Base-by-base conservation (phyloP, 768 basidiomycete species). In the Calocybe cyanea region DNA sequence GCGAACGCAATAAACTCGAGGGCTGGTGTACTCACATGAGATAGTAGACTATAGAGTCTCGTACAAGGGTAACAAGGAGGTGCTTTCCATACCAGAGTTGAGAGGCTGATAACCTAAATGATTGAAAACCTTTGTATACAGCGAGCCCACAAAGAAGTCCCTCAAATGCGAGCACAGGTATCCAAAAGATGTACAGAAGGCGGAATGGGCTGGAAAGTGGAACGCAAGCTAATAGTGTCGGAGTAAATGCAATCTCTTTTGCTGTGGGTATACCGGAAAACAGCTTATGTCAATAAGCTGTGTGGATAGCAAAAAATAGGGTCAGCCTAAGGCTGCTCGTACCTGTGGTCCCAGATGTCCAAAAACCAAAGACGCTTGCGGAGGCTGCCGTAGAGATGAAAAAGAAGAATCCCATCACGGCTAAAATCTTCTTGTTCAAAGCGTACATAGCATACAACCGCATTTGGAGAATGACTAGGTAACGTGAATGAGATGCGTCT, bases 361-460 rank as follows among this genome's bases (percentile, higher is more conserved):
- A 68, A 2, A 50, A 59, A 6, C 71, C 75, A 73, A 81, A 76
- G 7, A 83, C 67, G 19, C 62, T 64, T 0, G 72, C 73, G 1
- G 77, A 72, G 0, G 67, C 55, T 2, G 67, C 57, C 3, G 69
- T 61, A 13, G 71, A 63, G 7, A 59, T 39, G 10, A 77, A 40
- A 51, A 77, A 40, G 51, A 76, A 81, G 13, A 62, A 62, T 15
- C 64, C 58, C 73, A 79, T 78, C n/a, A 76, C 43, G 3, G 60
- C 60, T 3, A 84, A 67, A n/a, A 83, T 56, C 41, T 63, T 71
- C 53, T 73, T 77, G 61, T 77, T 68, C 18, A 77, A 56, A 39
- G 71, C 72, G 57, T 80, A 82, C 50, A 83, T 62, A 1, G 80
- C 81, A 58, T 80, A 81, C n/a, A 83, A 57, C 21, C 81, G 76